Base-by-base conservation (phyloP, 176 grass and related monocot species). In the Leersia perrieri region DNA sequence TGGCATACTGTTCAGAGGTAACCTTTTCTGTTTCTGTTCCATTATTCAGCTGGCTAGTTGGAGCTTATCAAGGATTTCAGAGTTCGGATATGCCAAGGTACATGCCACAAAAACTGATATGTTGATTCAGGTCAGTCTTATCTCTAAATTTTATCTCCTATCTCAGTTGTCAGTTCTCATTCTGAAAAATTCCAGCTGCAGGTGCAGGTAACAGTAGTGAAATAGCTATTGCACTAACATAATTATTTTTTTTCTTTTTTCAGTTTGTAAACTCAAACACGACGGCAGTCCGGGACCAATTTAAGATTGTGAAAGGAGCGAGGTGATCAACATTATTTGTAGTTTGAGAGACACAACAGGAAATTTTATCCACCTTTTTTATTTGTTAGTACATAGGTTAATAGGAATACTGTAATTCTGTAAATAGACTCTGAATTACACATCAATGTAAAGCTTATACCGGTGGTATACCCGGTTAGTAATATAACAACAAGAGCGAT, bases 211-310 rank as follows among this genome's bases (percentile, higher is more conserved):
- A 57, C 4, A 51, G 45, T 20, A 49, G 16, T 20, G 20, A 57
- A 57, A n/a, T 22, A 22, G 22, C 4, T 57, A 57, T 57, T 57
- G 45, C 45, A 51, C 20, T 7, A 16, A n/a, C 49, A 57, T 10
- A 7, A 45, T 13, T 44, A 5, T 13, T 55, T 57, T 57, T 23
- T 57, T 23, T 83, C 25, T 40, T 55, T 68, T 57, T 89, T 68
- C 80, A 97, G 94, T 93, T 93, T 77, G 88, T 97, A 63, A 97
- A 78, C 83, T 82, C 94, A 27, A 64, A 41, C 32, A 93, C 88
- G 23, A 85, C 44, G 79, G 76, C 87, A 42, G 78, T 91, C 33
- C 86, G 61, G 25, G 90, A 97, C 76, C 86, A 84, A 39, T 97
- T 97, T 73, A 89, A 57, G 39, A 87, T 97, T 80, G 64, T 87